Evolutionary conservation across 2,329 filamentous ascomycete species (phyloP).

Genomic region (Fusarium odoratissimum): DNA sequence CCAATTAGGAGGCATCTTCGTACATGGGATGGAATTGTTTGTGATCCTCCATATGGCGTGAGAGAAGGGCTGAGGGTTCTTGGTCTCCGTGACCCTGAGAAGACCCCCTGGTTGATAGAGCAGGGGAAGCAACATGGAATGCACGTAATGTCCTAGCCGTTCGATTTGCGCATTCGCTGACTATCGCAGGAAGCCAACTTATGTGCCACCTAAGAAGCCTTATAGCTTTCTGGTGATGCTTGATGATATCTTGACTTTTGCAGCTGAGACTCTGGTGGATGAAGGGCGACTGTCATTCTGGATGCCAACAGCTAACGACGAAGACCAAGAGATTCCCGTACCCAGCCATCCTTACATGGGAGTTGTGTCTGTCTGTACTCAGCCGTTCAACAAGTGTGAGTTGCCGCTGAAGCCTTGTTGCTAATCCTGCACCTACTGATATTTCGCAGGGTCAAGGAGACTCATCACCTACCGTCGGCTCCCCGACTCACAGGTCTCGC

Average conservation of each 20-base stretch:
- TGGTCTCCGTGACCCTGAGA: conserved; percentile 76
- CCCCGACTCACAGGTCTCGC: conserved; percentile 67
- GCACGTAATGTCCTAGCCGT: conserved; percentile 58
- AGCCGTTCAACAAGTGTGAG: conserved; percentile 89
- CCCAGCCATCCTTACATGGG: conserved; percentile 82
- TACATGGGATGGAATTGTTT: conserved; percentile 89
- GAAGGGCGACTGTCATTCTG: conserved; percentile 88
- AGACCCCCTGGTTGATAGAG: conserved; percentile 69
- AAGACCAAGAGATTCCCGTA: conserved; percentile 79
- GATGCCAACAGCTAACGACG: conserved; percentile 92
- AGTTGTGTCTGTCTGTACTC: conserved; percentile 80
- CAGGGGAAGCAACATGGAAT: conserved; percentile 77
- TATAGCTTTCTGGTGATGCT: conserved; percentile 94
- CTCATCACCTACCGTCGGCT: conserved; percentile 87
- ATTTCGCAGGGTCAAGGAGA: conserved; percentile 78
- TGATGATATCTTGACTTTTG: conserved; percentile 88
- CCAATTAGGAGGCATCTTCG: conserved; percentile 71
- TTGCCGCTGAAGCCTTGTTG: background rate
- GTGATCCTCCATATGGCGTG: conserved; percentile 96
- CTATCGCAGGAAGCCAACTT: conserved; percentile 63
- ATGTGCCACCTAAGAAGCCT: conserved; percentile 87
- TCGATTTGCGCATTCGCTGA: conserved; percentile 23
- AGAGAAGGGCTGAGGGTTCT: conserved; percentile 91
- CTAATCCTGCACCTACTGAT: background rate
- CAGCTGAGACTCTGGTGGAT: conserved; percentile 79